Percentiles rank a stretch among this genome's conserved stretches.
These are phyloP conservation scores for Ophiobolus disseminans DNA, from an alignment of 2,329 filamentous ascomycete species.

Conservation along the genomic window DNA sequence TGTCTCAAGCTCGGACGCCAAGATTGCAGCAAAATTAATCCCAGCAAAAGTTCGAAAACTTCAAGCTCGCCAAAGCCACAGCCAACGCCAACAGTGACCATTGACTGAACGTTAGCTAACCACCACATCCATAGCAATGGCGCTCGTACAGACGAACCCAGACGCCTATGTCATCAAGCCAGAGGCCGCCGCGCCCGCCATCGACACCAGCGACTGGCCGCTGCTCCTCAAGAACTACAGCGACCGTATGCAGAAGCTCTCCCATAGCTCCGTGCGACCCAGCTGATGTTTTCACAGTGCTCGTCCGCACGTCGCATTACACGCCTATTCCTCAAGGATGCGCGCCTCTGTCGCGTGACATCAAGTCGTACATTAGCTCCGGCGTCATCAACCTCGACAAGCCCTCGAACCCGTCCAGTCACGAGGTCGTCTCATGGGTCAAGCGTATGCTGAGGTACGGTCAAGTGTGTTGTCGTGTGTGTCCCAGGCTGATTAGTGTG, in stretches of 20 bases:
- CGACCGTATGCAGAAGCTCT: conserved; percentile 70
- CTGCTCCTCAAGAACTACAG: conserved; percentile 96
- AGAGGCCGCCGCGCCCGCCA: conserved; percentile 75
- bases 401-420: conserved; percentile 95
- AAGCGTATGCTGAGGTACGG: conserved; percentile 90
- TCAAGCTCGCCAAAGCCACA: conserved; percentile 32
- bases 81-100: too few species aligned
- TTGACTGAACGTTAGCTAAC: conserved; percentile 35
- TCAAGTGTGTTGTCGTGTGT: not conserved
- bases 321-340: conserved; percentile 95
- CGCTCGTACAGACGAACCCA: conserved; percentile 48
- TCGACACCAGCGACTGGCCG: conserved; percentile 91
- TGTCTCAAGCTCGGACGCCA: conserved; percentile 1
- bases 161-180: conserved; percentile 93
- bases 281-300: conserved; percentile 63
- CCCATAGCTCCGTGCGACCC: conserved; percentile 25
- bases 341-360: conserved; percentile 87
- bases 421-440: conserved; percentile 99
- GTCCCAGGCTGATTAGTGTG: conserved; percentile 18
- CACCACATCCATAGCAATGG: conserved; percentile 38
- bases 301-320: conserved; percentile 93
- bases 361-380: conserved; percentile 96
- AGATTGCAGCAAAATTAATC: conserved; percentile 16
- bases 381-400: conserved; percentile 99
- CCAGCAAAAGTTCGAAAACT: conserved; percentile 27